Evolutionary conservation across 192 early-diverging fungal species (phyloP).

Genomic region (Phycomyces nitens): DNA sequence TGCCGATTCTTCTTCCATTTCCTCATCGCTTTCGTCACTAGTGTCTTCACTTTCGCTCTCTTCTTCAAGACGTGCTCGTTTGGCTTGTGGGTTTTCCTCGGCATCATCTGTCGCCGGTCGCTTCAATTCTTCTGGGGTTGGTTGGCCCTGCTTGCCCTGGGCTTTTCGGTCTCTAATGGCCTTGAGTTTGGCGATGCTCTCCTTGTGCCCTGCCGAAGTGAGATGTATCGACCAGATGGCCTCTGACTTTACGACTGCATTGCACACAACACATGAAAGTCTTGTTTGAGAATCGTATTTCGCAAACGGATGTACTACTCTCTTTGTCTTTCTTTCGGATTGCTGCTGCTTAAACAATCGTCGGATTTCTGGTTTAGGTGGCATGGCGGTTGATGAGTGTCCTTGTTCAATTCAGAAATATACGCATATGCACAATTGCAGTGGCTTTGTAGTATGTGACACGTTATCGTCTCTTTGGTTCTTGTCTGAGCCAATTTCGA

Average conservation of each 20-base stretch:
- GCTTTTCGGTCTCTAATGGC: conserved; percentile 41
- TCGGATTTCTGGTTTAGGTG: conserved; percentile 21
- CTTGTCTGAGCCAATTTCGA: not conserved
- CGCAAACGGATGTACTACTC: conserved; percentile 45
- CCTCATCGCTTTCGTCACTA: conserved; percentile 27
- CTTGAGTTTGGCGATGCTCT: conserved; percentile 41
- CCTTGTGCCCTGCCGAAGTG: conserved; percentile 40
- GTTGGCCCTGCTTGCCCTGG: conserved; percentile 15
- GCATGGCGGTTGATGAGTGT: not conserved
- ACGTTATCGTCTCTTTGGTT: not conserved
- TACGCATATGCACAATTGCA: not conserved
- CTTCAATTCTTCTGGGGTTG: conserved; percentile 16
- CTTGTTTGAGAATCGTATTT: conserved; percentile 47
- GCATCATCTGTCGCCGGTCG: conserved; percentile 20
- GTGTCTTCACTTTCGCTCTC: conserved; percentile 18
- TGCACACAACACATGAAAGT: conserved; percentile 46
- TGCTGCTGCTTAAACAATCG: conserved; percentile 30
- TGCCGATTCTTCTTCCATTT: conserved; percentile 19
- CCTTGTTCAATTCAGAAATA: too few relatives aligned
- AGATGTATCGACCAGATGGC: conserved; percentile 47
- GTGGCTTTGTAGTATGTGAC: not conserved
- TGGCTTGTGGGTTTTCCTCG: conserved; percentile 21
- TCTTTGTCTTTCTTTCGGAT: conserved; percentile 23
- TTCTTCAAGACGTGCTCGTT: conserved; percentile 33
- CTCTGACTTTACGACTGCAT: conserved; percentile 35